Percentiles rank a stretch among this genome's conserved stretches.
Evolutionary conservation across 192 early-diverging fungal genomes (phyloP).

Genomic region (Entomortierella parvispora): DNA sequence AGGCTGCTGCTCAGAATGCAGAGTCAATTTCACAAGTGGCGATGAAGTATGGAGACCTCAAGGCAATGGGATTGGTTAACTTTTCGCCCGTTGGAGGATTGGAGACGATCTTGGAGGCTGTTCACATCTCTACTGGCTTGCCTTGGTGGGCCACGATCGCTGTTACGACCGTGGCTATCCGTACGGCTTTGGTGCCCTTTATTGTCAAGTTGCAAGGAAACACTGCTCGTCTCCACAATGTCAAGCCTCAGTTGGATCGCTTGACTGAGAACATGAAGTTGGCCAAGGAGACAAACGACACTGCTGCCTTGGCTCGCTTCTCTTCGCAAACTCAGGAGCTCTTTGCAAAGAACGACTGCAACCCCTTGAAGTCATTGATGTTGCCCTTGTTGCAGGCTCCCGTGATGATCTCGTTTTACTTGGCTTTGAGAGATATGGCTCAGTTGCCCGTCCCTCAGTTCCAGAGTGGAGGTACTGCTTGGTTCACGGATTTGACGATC

Average conservation of each 20-base stretch:
- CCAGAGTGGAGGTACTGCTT: conserved; percentile 76
- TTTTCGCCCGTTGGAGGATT: conserved; percentile 76
- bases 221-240: conserved; percentile 71
- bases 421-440: conserved; percentile 84
- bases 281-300: conserved; percentile 69
- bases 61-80: conserved; percentile 80
- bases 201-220: conserved; percentile 78
- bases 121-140: conserved; percentile 84
- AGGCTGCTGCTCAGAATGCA: conserved; percentile 47
- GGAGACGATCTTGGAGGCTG: conserved; percentile 78
- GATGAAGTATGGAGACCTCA: conserved; percentile 87
- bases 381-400: conserved; percentile 79
- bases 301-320: conserved; percentile 55
- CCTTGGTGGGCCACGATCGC: conserved; percentile 97
- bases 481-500: conserved; percentile 87
- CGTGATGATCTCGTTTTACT: conserved; percentile 87
- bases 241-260: conserved; percentile 76
- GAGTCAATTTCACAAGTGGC: conserved; percentile 59
- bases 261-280: conserved; percentile 72
- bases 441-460: conserved; percentile 85
- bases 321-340: conserved; percentile 64
- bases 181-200: conserved; percentile 77
- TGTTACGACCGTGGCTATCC: conserved; percentile 71
- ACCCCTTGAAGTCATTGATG: conserved; percentile 69
- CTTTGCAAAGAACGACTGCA: conserved; percentile 71